phyloP scores from a whole-genome alignment of 306 rosid species.

The Prunus armeniaca region DNA sequence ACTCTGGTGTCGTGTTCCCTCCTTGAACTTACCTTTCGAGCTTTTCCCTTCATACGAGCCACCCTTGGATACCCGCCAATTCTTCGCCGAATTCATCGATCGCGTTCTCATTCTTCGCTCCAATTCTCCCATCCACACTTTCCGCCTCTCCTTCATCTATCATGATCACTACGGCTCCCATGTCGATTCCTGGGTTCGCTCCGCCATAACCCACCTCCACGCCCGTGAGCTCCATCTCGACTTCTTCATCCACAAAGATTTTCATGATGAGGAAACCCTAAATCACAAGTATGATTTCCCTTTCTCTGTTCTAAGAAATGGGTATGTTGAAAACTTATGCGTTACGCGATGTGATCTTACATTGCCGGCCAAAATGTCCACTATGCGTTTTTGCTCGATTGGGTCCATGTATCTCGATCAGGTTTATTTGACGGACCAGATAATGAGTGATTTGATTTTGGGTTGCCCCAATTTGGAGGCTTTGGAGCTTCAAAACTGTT shows the following conservation, averaged over 20 bases:
- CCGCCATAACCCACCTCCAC: neutral
- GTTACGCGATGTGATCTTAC: neutral
- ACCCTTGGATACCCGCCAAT: neutral
- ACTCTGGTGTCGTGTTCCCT: neutral
- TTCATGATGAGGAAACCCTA: neutral
- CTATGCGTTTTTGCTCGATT: neutral
- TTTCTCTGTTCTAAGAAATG: neutral
- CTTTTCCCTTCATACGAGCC: neutral
- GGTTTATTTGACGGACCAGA: slow-evolving; percentile 1
- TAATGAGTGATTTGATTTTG: neutral
- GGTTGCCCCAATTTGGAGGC: slow-evolving; percentile 4
- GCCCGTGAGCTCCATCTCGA: neutral
- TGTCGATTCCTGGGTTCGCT: slow-evolving; percentile 3
- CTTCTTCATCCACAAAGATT: neutral
- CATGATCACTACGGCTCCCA: neutral
- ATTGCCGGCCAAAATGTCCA: neutral
- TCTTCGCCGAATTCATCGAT: neutral
- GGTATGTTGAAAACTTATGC: neutral
- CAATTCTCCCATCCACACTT: neutral
- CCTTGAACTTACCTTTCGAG: neutral
- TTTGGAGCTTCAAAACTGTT: neutral
- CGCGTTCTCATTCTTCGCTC: neutral
- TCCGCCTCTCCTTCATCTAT: slow-evolving; percentile 10
- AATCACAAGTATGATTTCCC: slow-evolving; percentile 4
- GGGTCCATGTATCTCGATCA: neutral